Conservation (phyloP, 345 rosid genomes). For the Sonneratia alba region DNA sequence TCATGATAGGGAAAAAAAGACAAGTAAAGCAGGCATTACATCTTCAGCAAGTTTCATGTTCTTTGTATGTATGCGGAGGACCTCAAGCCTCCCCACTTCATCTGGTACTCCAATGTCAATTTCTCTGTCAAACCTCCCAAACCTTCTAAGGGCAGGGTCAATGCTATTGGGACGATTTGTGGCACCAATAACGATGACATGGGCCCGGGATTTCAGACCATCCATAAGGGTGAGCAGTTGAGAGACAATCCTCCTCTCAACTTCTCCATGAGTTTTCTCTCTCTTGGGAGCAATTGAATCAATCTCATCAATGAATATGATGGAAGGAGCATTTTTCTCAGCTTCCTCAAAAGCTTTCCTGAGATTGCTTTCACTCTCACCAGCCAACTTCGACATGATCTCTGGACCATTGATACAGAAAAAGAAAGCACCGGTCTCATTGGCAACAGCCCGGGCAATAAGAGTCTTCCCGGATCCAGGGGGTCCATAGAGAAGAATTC, state of each 20-base stretch:
- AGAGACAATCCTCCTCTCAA: slow-evolving; percentile 94
- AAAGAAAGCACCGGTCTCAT: slow-evolving; percentile 96
- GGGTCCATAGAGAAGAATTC: slow-evolving; percentile 81
- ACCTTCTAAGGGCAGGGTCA: slow-evolving; percentile 90
- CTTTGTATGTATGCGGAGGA: slow-evolving; percentile 92
- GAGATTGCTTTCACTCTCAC: slow-evolving; percentile 98
- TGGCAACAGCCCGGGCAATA: slow-evolving; percentile 93
- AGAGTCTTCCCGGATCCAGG: slow-evolving; percentile 88
- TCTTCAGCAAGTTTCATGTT: slow-evolving; percentile 96
- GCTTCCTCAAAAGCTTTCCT: slow-evolving; percentile 97
- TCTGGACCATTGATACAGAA: slow-evolving; percentile 95
- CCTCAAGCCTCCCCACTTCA: slow-evolving; percentile 98
- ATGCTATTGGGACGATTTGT: slow-evolving; percentile 98
- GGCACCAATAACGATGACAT: slow-evolving; percentile 93
- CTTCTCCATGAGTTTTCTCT: slow-evolving; percentile 95
- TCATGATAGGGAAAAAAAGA: not conserved
- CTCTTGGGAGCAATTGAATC: slow-evolving; percentile 96
- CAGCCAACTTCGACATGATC: slow-evolving; percentile 94
- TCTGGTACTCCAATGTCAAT: slow-evolving; percentile 96
- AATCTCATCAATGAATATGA: slow-evolving; percentile 84
- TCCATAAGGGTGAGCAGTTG: slow-evolving; percentile 95
- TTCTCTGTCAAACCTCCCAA: slow-evolving; percentile 91
- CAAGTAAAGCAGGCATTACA: slow-evolving; percentile 27
- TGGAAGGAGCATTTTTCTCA: slow-evolving; percentile 95
- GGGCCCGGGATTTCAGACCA: slow-evolving; percentile 82